Evolutionary conservation across 495 filamentous ascomycete genomes (phyloP), one percentile per base, ranked within the genome.

Genomic region (Hyaloscypha variabilis): DNA sequence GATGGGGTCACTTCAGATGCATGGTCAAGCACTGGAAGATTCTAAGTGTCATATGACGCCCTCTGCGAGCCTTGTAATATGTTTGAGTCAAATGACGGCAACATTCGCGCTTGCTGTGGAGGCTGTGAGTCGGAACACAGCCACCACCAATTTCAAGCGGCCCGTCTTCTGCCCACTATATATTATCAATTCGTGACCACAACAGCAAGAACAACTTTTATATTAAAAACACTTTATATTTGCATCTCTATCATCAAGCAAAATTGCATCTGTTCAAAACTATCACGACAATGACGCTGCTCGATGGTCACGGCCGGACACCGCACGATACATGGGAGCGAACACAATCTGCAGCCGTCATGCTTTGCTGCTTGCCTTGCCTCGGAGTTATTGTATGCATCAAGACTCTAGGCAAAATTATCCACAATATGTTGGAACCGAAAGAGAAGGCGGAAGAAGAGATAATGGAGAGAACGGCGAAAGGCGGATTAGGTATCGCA

Each of bases 281-380:
- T 1, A 4, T 4, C 39, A 4, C 10, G 19, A 54, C n/a, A 54
- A 54, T 54, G 51, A 54, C 51, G 26, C 21, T 54, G 21, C 19
- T 24, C 51, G 51, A 54, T 19, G 51, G 51, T 23, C 51, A 54
- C 51, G 51, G 51, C 10, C 51, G 21, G 6, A 54, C 51, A 6
- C 51, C 51, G 2, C 51, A 54, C 4, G 51, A 54, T 17, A 54
- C 51, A 25, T 28, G 8, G 8, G 51, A 54, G 17, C 21, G 26
- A 24, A 28, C 17, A 10, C 19, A 25, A 24, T 54, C 51, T 54
- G 26, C 25, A 3, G 10, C 51, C 14, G 51, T 28, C 4, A 24
- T 54, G 23, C 8, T 54, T 54, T 54, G 8, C 51, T 54, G 51
- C n/a, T 23, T 54, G 10, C 51, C 51, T 25, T 54, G 51, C 51